Evolutionary conservation across 345 rosid species (phyloP), one percentile per base, ranked within the genome.

Genomic region (Salix udensis): DNA sequence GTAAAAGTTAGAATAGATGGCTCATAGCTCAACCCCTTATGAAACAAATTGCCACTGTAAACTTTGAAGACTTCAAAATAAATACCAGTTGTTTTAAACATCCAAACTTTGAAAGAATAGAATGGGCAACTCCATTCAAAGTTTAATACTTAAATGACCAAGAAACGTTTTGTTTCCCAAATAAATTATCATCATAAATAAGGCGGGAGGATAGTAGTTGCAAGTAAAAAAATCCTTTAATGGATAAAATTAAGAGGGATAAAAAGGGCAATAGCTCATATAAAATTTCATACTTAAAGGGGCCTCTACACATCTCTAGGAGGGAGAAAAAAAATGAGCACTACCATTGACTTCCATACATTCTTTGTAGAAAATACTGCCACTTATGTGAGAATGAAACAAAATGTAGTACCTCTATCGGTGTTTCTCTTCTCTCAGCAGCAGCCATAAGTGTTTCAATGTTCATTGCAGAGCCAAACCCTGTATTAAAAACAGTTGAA

Each of bases 391-490:
- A 46, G 23, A 58, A 64, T n/a, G 14, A 5, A 67, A 11, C 36
- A 44, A 34, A 39, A 70, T 7, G 36, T 7, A 13, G 31, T 86
- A 95, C 99, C 97, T 95, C 97, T 73, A 95, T 87, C 62, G 90
- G 94, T 39, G 88, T 88, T 67, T 91, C 93, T 73, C 98, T 90
- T 83, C 97, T 90, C 88, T 91, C 98, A 24, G 98, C 97, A 72
- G 99, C 99, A 84, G 98, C 96, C 78, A 90, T 93, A 58, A 96
- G 88, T 69, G 99, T 96, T 86, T 91, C 99, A 74, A 96, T 91
- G 85, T 91, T 96, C 91, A 96, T 80, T 55, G 99, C 94, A 75
- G 99, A 93, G 78, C 99, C 98, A 88, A 95, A 96, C 80, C 94
- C 99, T 96, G 83, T 68, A 82, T 52, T 61, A 70, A 5, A 5